Base-by-base conservation (phyloP, 164 flowering plant species). In the Macadamia tetraphylla region DNA sequence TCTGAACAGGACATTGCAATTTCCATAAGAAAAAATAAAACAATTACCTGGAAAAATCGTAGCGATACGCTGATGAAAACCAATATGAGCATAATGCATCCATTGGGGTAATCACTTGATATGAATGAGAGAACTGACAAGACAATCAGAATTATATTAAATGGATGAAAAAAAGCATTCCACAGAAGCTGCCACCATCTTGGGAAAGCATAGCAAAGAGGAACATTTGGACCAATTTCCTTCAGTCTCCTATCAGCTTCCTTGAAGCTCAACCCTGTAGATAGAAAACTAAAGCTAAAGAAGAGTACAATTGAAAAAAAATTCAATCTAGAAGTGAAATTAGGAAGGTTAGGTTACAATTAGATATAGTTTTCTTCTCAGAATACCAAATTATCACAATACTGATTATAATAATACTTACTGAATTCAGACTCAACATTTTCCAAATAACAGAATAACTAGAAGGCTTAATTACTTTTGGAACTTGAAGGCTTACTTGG, bases 171-270 rank as follows among this genome's bases (percentile, higher is more conserved):
- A 62, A 84, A 78, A 48, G 95, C 95, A 78, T 64, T 82, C 89
- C 92, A 81, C 9, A 89, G 79, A 75, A 89, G 81, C 67, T 84
- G 85, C 95, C 92, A 87, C 95, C 92, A 89, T 48, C 84, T 80
- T 69, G 86, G 89, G 69, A 83, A 85, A 62, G 71, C 62, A 71
- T 83, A 75, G 60, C 80, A 81, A 63, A 81, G 66, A 61, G 88
- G 84, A 65, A 76, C 76, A 76, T 89, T 89, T 75, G 90, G 95
- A n/a, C 92, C 95, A 63, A 53, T 77, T 79, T 86, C 92, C 69
- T 60, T 75, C 73, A 86, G 69, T 74, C 92, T 79, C 73, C 79
- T 82, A 53, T 83, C 88, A 14, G 95, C 95, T 75, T 89, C 92
- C 29, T 73, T 76, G 71, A 89, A 89, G 76, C 92, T 86, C 78